A percentile compares a stretch with the other conserved stretches of the same genome.
Conservation (phyloP, 257 asterid species). For the Linaria vulgaris region DNA sequence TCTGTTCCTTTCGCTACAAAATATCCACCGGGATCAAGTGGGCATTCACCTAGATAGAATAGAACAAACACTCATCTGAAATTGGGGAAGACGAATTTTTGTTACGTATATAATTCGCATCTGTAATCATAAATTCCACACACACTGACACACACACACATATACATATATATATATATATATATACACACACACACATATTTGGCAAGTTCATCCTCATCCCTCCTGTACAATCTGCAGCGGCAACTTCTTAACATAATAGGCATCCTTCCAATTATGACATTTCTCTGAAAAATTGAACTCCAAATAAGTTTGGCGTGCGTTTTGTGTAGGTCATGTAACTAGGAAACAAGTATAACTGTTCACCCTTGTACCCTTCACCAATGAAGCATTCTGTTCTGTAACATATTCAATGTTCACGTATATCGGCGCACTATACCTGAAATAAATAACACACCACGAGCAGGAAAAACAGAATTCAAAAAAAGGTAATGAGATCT, state of each 20-base stretch:
- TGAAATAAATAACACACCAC: slow-evolving; percentile 34
- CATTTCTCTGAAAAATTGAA: slow-evolving; percentile 41
- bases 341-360: slow-evolving; percentile 13
- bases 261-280: slow-evolving; percentile 82
- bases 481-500: slow-evolving; percentile 9
- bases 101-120: slow-evolving; percentile 12
- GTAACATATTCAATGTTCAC: slow-evolving; percentile 50
- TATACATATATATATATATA: too few relatives aligned
- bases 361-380: slow-evolving; percentile 34
- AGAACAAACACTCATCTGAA: slow-evolving; percentile 19
- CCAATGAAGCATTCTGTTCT: slow-evolving; percentile 38
- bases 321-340: background rate
- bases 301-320: slow-evolving; percentile 10
- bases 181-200: slow-evolving; percentile 53
- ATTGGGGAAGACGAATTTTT: background rate
- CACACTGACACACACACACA: too few relatives aligned
- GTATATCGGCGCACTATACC: slow-evolving; percentile 83
- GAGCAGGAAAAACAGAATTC: slow-evolving; percentile 12
- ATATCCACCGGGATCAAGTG: slow-evolving; percentile 97
- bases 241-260: slow-evolving; percentile 80
- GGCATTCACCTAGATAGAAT: slow-evolving; percentile 79
- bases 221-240: slow-evolving; percentile 73
- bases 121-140: slow-evolving; percentile 15
- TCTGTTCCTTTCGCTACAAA: slow-evolving; percentile 87
- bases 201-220: slow-evolving; percentile 85